Conservation (phyloP, 2,329 filamentous ascomycete species). For the Ceratocystis huliohia region DNA sequence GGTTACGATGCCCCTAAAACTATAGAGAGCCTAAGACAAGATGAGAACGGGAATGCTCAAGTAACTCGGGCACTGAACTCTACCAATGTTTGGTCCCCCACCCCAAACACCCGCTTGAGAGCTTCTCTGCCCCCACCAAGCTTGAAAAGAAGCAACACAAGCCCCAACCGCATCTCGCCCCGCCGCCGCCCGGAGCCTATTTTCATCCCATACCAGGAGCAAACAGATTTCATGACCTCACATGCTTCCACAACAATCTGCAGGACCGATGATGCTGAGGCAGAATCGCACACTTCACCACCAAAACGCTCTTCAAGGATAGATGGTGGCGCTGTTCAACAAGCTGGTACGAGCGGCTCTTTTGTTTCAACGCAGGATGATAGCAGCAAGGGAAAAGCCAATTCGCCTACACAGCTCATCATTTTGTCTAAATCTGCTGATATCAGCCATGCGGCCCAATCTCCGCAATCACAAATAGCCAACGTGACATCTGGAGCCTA, state of each 20-base stretch:
- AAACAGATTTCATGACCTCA: neutral
- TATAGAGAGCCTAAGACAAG: neutral
- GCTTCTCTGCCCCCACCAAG: neutral
- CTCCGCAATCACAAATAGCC: neutral
- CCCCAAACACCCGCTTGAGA: neutral
- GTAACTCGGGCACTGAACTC: too few relatives aligned
- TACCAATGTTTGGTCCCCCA: too few relatives aligned
- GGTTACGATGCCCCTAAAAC: neutral
- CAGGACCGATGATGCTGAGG: neutral
- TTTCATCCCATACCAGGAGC: slow-evolving; percentile 11
- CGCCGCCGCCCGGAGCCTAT: slow-evolving; percentile 10
- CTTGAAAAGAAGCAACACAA: neutral
- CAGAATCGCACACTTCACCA: neutral
- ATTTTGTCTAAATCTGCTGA: neutral
- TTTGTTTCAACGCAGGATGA: neutral
- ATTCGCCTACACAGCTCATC: neutral
- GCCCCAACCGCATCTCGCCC: neutral
- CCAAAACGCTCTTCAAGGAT: neutral
- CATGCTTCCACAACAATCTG: neutral
- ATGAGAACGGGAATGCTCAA: neutral
- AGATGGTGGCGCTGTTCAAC: neutral
- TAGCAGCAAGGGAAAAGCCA: neutral
- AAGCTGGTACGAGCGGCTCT: neutral
- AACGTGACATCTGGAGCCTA: neutral
- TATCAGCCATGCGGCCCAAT: neutral